Percentiles rank a stretch among this genome's conserved stretches.
Evolutionary conservation across 2,329 filamentous ascomycete species (phyloP).

Genomic region (Coniella lustricola): DNA sequence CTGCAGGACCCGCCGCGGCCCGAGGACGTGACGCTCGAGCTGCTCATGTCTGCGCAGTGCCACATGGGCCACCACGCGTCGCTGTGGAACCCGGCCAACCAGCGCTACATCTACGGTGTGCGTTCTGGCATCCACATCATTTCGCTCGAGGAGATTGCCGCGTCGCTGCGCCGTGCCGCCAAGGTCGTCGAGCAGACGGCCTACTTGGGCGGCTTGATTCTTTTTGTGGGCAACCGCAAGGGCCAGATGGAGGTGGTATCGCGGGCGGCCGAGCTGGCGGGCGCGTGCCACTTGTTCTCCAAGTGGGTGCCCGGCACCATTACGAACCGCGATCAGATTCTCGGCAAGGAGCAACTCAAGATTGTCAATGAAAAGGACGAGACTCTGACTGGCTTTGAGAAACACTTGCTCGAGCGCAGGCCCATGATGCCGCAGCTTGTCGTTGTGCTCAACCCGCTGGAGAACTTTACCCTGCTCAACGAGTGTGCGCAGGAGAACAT

Average conservation of each 20-base stretch:
- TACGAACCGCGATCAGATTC: slow-evolving; percentile 86
- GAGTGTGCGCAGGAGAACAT: slow-evolving; percentile 85
- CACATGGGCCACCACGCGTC: slow-evolving; percentile 88
- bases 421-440: slow-evolving; percentile 83
- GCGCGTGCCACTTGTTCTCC: slow-evolving; percentile 82
- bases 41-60: slow-evolving; percentile 78
- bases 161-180: slow-evolving; percentile 86
- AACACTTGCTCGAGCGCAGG: slow-evolving; percentile 54
- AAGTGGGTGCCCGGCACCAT: slow-evolving; percentile 89
- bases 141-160: slow-evolving; percentile 78
- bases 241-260: slow-evolving; percentile 79
- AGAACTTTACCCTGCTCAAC: slow-evolving; percentile 85
- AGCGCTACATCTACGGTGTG: slow-evolving; percentile 88
- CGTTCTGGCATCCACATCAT: slow-evolving; percentile 89
- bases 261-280: slow-evolving; percentile 68
- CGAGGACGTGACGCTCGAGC: slow-evolving; percentile 79
- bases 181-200: slow-evolving; percentile 85
- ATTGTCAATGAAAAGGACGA: slow-evolving; percentile 72
- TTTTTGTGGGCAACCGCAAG: slow-evolving; percentile 82
- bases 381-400: slow-evolving; percentile 52
- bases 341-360: slow-evolving; percentile 61
- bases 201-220: slow-evolving; percentile 71
- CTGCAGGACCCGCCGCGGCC: slow-evolving; percentile 67
- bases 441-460: slow-evolving; percentile 82
- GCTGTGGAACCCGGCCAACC: slow-evolving; percentile 91